Percentiles rank a stretch among this genome's conserved stretches.
Evolutionary conservation across 441 rosid genomes (phyloP).

Genomic region (Erysimum cheiri): DNA sequence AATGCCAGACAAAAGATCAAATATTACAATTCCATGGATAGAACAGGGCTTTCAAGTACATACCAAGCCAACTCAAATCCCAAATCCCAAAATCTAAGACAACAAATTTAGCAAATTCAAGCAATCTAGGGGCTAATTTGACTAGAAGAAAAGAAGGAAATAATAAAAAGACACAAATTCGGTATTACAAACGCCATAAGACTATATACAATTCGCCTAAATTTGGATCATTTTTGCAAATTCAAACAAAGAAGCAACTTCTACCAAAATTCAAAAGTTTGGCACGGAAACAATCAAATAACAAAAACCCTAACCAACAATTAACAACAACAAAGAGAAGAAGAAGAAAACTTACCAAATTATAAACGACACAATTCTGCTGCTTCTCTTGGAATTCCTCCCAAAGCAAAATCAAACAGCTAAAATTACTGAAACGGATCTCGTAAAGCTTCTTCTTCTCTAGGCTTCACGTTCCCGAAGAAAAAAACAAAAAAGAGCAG

Average conservation of each 20-base stretch:
- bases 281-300: slow-evolving; percentile 35
- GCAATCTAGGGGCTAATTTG: slow-evolving; percentile 3
- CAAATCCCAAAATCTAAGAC: slow-evolving; percentile 1
- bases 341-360: slow-evolving; percentile 46
- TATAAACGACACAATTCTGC: slow-evolving; percentile 34
- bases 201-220: slow-evolving; percentile 25
- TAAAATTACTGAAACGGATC: slow-evolving; percentile 47
- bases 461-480: slow-evolving; percentile 57
- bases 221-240: slow-evolving; percentile 35
- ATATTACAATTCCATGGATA: slow-evolving; percentile 8
- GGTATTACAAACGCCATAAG: slow-evolving; percentile 13
- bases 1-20: slow-evolving; percentile 1
- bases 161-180: slow-evolving; percentile 15
- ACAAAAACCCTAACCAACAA: slow-evolving; percentile 37
- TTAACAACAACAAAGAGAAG: not conserved
- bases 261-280: slow-evolving; percentile 30
- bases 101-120: slow-evolving; percentile 13
- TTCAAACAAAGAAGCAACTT: slow-evolving; percentile 21
- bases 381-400: slow-evolving; percentile 33
- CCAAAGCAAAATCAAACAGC: slow-evolving; percentile 28
- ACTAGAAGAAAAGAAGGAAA: not conserved
- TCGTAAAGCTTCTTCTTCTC: slow-evolving; percentile 47
- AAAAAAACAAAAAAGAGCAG: slow-evolving; percentile 48
- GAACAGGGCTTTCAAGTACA: slow-evolving; percentile 27
- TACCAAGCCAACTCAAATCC: not conserved